Percentiles rank a stretch among this genome's conserved stretches.
Evolutionary conservation across 805 yeast genomes (phyloP).

Genomic region (Yamadazyma insecticola): DNA sequence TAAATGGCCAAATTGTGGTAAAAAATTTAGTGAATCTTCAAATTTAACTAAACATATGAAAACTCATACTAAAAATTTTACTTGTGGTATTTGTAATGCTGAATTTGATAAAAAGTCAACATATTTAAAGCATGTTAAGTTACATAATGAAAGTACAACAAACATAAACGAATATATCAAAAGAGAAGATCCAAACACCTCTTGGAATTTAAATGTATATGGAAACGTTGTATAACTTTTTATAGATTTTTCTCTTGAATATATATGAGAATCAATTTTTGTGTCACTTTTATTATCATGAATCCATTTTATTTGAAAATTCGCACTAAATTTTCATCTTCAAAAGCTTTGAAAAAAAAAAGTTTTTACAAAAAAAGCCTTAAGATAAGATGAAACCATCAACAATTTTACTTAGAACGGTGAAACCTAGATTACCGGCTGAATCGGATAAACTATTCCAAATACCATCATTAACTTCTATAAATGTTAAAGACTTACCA

Average conservation of each 20-base stretch:
- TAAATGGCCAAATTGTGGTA: slow-evolving; percentile 75
- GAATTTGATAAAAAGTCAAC: slow-evolving; percentile 4
- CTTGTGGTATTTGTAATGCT: slow-evolving; percentile 4
- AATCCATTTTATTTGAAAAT: no score
- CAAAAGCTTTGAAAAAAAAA: slow-evolving; percentile 1
- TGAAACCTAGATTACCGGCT: slow-evolving; percentile 15
- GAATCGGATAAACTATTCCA: slow-evolving; percentile 14
- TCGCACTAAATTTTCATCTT: not conserved
- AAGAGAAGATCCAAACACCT: no score
- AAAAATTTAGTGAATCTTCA: slow-evolving; percentile 82
- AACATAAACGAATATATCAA: no score
- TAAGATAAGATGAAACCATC: slow-evolving; percentile 22
- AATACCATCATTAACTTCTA: slow-evolving; percentile 25
- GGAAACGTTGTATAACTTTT: no score
- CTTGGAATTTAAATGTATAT: no score
- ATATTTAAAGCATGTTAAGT: slow-evolving; percentile 6
- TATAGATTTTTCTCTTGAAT: no score
- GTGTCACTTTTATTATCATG: no score
- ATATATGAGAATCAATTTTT: no score
- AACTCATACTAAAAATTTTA: slow-evolving; percentile 46
- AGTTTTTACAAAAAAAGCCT: slow-evolving; percentile 2
- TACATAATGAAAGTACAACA: slow-evolving; percentile 3
- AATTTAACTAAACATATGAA: slow-evolving; percentile 85
- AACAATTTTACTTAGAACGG: slow-evolving; percentile 15
- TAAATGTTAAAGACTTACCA: slow-evolving; percentile 20